A percentile compares a stretch with the other conserved stretches of the same genome.
Conservation (phyloP, 139 green algal species). For the Tetraselmis striata region DNA sequence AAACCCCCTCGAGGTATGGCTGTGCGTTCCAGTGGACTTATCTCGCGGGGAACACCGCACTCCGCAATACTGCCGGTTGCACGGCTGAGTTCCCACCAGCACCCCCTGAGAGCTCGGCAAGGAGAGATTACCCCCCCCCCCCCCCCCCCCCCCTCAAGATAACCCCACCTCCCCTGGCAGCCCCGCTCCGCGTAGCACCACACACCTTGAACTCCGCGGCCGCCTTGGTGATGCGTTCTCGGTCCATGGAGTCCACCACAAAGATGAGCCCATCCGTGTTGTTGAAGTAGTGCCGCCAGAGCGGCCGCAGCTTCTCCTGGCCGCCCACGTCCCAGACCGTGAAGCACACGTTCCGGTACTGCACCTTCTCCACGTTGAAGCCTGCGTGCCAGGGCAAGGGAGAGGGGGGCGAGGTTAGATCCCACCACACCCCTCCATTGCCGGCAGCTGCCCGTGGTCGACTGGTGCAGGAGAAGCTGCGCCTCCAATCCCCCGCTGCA, state of each 20-base stretch:
- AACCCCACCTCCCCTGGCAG: too few relatives aligned
- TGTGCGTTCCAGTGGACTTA: too few relatives aligned
- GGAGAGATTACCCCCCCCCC: too few relatives aligned
- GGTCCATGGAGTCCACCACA: constrained; percentile 94
- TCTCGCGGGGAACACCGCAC: too few relatives aligned
- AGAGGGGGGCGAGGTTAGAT: constrained; percentile 13
- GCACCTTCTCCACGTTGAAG: constrained; percentile 94
- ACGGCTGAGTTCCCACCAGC: too few relatives aligned
- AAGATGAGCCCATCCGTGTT: constrained; percentile 99
- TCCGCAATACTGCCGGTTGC: too few relatives aligned
- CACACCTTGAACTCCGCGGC: constrained; percentile 78
- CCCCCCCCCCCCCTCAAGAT: too few relatives aligned
- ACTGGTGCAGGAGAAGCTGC: not conserved
- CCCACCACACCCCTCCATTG: too few relatives aligned
- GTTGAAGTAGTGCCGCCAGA: constrained; percentile 97
- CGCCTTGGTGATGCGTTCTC: constrained; percentile 74
- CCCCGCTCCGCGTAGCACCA: not conserved
- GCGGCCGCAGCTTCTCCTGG: constrained; percentile 89
- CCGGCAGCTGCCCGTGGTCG: constrained; percentile 13
- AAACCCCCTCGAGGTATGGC: too few relatives aligned
- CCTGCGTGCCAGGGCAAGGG: constrained; percentile 20
- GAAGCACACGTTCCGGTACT: constrained; percentile 93
- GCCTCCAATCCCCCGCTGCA: not conserved
- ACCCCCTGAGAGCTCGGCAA: too few relatives aligned
- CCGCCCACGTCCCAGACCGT: constrained; percentile 95